phyloP scores from a whole-genome alignment of 2,329 filamentous ascomycete genomes.

The Hypocreales sp. region DNA sequence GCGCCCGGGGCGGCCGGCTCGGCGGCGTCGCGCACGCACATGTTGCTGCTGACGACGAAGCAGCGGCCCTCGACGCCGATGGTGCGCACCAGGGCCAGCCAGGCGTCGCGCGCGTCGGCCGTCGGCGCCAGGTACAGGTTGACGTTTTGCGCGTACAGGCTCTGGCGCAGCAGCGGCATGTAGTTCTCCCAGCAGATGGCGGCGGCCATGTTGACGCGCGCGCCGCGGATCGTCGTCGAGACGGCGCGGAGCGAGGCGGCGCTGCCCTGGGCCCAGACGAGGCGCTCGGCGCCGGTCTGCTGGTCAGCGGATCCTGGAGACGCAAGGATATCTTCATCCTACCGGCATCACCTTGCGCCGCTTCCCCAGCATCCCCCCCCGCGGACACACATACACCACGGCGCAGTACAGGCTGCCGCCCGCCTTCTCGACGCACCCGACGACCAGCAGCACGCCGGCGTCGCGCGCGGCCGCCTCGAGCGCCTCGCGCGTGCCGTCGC shows the following conservation, averaged over 20 bases:
- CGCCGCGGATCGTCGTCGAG: slow-evolving; percentile 62
- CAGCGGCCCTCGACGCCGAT: slow-evolving; percentile 68
- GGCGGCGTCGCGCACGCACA: slow-evolving; percentile 38
- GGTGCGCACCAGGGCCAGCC: slow-evolving; percentile 70
- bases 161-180: slow-evolving; percentile 77
- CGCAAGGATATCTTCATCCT: slow-evolving; percentile 11
- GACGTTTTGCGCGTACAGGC: slow-evolving; percentile 77
- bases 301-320: neutral
- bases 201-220: slow-evolving; percentile 64
- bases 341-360: slow-evolving; percentile 84
- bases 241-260: slow-evolving; percentile 67
- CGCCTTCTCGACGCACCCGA: slow-evolving; percentile 63
- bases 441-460: slow-evolving; percentile 69
- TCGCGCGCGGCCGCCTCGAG: slow-evolving; percentile 62
- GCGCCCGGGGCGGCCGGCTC: too few species aligned
- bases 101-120: slow-evolving; percentile 70
- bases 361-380: slow-evolving; percentile 61
- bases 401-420: slow-evolving; percentile 77
- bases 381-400: slow-evolving; percentile 68
- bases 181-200: slow-evolving; percentile 97
- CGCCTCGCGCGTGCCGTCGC: slow-evolving; percentile 56
- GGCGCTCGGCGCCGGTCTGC: slow-evolving; percentile 61
- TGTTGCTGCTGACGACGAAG: slow-evolving; percentile 76
- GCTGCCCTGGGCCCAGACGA: slow-evolving; percentile 81
- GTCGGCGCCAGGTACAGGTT: slow-evolving; percentile 87